Conservation (phyloP, 495 filamentous ascomycete species). For the Aspergillus conjunctus region DNA sequence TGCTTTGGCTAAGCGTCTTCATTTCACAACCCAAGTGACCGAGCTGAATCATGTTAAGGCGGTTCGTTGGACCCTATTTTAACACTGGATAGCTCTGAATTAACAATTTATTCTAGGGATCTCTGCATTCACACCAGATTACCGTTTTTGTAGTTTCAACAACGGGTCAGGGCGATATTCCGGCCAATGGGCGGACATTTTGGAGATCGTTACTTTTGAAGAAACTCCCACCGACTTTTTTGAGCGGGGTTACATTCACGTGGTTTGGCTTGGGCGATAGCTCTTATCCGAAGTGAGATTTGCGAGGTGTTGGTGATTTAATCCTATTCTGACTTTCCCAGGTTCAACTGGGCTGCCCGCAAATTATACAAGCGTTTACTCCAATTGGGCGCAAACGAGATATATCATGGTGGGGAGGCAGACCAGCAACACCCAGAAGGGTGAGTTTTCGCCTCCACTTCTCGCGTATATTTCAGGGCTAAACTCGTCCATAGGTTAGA, state of each 20-base stretch:
- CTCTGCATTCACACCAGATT: constrained; percentile 56
- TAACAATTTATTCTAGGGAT: constrained; percentile 34
- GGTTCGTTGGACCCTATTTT: constrained; percentile 51
- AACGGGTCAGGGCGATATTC: constrained; percentile 92
- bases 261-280: constrained; percentile 93
- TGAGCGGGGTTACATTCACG: constrained; percentile 69
- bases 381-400: constrained; percentile 81
- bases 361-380: constrained; percentile 84
- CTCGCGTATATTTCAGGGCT: constrained; percentile 9
- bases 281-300: constrained; percentile 79
- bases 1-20: constrained; percentile 68
- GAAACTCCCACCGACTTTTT: constrained; percentile 69
- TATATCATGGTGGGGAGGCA: constrained; percentile 77
- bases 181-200: constrained; percentile 73
- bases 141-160: constrained; percentile 84
- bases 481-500: constrained; percentile 60
- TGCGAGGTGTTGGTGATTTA: neutral
- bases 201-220: constrained; percentile 84
- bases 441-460: constrained; percentile 47
- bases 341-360: constrained; percentile 89
- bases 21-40: constrained; percentile 70
- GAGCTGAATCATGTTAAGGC: constrained; percentile 76
- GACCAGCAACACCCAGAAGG: constrained; percentile 94
- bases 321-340: constrained; percentile 35
- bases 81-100: neutral